Evolutionary conservation across 2,329 filamentous ascomycete species (phyloP), one percentile per base, ranked within the genome.

Genomic region (Aspergillus sp.): DNA sequence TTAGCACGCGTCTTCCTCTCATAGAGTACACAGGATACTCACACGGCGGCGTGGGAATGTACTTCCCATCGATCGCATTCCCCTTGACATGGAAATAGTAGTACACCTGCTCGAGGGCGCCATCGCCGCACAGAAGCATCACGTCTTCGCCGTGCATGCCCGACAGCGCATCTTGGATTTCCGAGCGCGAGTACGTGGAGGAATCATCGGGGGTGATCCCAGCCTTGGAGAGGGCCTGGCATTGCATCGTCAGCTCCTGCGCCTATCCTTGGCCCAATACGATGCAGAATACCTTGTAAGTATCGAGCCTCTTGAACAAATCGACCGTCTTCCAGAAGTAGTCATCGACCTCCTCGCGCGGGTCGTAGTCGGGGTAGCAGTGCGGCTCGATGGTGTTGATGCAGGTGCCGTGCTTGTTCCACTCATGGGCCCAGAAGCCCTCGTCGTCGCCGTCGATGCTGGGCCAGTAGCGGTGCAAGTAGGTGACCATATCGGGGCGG

Each of bases 331-430:
- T 68, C 42, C 72, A 57, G 53, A 77, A 74, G 56, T 67, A 78
- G 36, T 72, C 69, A 7, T 69, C 69, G 1, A 75, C 72, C 54
- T 78, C 74, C 41, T 76, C 61, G 27, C 71, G 71, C 0, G 69
- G 48, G 19, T 61, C 55, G 47, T 72, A 71, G 35, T 69, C 60
- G 24, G 63, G 61, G 60, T 83, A 84, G 66, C 80, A 84, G 13
- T 60, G 49, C 0, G 78, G 71, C 2, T 77, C 61, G 28, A 84
- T 70, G 0, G 80, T 84, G 51, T 74, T 78, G 48, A 84, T 75
- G 60, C 80, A 84, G 8, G 79, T 82, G 19, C 74, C 80, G 53
- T 84, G 79, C 55, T 81, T 82, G 54, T 69, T 67, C 72, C 77
- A 84, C 51, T 84, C 80, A 57, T 82, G 77, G 45, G 74, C 67